phyloP scores from a whole-genome alignment of 2,329 filamentous ascomycete genomes.

The Dactylella cylindrospora region DNA sequence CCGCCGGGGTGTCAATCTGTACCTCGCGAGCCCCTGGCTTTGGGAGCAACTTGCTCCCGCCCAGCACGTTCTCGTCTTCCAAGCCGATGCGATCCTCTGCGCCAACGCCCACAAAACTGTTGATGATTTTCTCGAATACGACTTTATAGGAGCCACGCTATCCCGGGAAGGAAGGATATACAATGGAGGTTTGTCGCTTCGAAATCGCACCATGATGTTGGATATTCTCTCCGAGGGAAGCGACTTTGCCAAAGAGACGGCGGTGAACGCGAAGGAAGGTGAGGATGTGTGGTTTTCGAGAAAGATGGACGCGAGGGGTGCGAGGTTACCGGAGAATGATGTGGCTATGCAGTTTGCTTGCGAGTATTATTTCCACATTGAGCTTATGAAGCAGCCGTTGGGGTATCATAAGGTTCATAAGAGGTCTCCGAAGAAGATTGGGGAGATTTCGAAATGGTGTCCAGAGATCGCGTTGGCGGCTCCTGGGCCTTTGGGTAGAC shows the following conservation, averaged over 20 bases:
- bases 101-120: conserved; percentile 48
- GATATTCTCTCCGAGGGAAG: conserved; percentile 31
- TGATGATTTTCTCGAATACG: conserved; percentile 53
- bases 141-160: conserved; percentile 52
- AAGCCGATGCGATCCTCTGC: conserved; percentile 53
- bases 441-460: conserved; percentile 50
- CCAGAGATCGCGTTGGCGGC: conserved; percentile 47
- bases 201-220: conserved; percentile 51
- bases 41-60: conserved; percentile 52
- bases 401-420: conserved; percentile 49
- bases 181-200: conserved; percentile 53
- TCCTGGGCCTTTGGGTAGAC: conserved; percentile 7
- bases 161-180: conserved; percentile 47
- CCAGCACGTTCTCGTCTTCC: conserved; percentile 52
- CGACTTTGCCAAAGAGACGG: conserved; percentile 39
- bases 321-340: conserved; percentile 48
- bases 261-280: conserved; percentile 46
- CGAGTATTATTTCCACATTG: conserved; percentile 50
- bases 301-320: conserved; percentile 48
- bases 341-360: conserved; percentile 49
- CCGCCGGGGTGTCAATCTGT: conserved; percentile 52
- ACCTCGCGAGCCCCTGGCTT: conserved; percentile 52
- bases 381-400: conserved; percentile 46
- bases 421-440: conserved; percentile 47
- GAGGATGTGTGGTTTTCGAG: conserved; percentile 51